Conservation (phyloP, 1,139 yeast species). For the Blastobotrys elegans region DNA sequence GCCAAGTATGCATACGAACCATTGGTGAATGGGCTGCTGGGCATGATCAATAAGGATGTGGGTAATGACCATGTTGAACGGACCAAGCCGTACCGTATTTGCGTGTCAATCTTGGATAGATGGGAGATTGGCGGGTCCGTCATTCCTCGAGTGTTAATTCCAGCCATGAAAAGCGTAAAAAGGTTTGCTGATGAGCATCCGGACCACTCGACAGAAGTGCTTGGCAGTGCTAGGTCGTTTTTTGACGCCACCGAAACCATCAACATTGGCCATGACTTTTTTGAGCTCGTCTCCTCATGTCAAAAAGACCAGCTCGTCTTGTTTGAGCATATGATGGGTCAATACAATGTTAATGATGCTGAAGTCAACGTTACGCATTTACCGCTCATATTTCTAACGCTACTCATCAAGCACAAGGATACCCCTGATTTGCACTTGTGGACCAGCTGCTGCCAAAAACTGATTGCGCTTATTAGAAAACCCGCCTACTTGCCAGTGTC, state of each 20-base stretch:
- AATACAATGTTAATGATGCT: conserved; percentile 75
- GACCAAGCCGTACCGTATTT: conserved; percentile 54
- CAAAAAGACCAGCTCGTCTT: conserved; percentile 38
- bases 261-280: conserved; percentile 67
- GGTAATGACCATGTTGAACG: conserved; percentile 33
- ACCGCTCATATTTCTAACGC: conserved; percentile 59
- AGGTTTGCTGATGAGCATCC: conserved; percentile 18
- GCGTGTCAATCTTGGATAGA: conserved; percentile 73
- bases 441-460: conserved; percentile 18
- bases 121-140: conserved; percentile 86
- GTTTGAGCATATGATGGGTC: conserved; percentile 52
- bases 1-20: conserved; percentile 45
- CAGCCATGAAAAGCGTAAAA: conserved; percentile 45
- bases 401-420: conserved; percentile 30
- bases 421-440: conserved; percentile 14
- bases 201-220: conserved; percentile 38
- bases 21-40: conserved; percentile 50
- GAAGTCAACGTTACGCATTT: conserved; percentile 75
- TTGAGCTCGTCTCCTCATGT: conserved; percentile 35
- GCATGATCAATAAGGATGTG: conserved; percentile 35
- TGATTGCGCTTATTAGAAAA: conserved; percentile 8
- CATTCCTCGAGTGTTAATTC: conserved; percentile 64
- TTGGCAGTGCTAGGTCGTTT: conserved; percentile 57
- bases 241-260: conserved; percentile 83
- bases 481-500: conserved; percentile 2